Base-by-base conservation (phyloP, 2,329 filamentous ascomycete species). In the Penicillium palitans region DNA sequence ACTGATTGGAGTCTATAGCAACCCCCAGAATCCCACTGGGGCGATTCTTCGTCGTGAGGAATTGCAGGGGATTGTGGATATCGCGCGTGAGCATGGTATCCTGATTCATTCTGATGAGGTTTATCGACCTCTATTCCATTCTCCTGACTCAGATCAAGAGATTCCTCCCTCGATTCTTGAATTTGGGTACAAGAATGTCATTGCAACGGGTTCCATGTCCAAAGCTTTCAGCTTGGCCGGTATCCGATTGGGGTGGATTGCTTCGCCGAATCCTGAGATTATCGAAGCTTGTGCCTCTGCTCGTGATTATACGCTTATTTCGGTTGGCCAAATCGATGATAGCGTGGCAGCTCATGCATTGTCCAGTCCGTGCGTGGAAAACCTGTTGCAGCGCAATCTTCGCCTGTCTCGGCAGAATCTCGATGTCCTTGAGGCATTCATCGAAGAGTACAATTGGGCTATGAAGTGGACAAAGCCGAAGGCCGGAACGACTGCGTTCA, bases 11-110 rank as follows among this genome's bases (percentile, higher is more conserved):
- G 12, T 21, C 31, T 50, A 15, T 52, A 72, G 69, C 74, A 93
- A 91, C 66, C 89, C 90, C 1, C 90, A 93, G 73, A 95, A 96
- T 68, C 91, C 91, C 0, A 93, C 88, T 0, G 90, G 91, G 8
- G 84, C 86, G 9, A 81, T 88, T 3, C 85, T 91, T 19, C 83
- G 85, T 1, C 84, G 80, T 29, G 70, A 79, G 0, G 78, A 84
- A 12, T 78, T 95, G 1, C 73, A 84, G 46, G 67, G 80, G 1
- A 82, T 93, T 61, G 78, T 90, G 41, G 79, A 83, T 6, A 76
- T 92, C 49, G 89, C 90, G 4, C 77, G 80, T 46, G 75, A 82
- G 40, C 81, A 84, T 46, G 78, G 81, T 57, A 85, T 95, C 57
- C 84, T 84, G 56, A 78, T 96, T 56, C 79, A 93, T 58, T 84